Base-by-base conservation (phyloP, 1,284 basidiomycete genomes). In the Apiotrichum laibachii region DNA sequence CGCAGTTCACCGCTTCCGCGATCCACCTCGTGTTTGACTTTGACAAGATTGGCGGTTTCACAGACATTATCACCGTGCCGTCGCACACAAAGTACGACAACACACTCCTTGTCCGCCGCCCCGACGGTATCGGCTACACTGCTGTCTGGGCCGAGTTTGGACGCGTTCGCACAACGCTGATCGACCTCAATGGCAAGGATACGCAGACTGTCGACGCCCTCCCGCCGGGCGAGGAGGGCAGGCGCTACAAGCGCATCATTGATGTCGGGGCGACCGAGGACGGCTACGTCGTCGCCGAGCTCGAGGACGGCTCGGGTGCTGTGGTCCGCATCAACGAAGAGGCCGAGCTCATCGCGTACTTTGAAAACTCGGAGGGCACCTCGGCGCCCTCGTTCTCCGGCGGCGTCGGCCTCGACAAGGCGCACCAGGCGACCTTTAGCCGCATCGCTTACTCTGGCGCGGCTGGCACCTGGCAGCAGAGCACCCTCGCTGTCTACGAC, bases 361-460 rank as follows among this genome's bases (percentile, higher is more conserved):
- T 88, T 68, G 77, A 81, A 16, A 80, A 82, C 49, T 84, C 83
- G 57, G 85, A 31, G 11, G 39, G 35, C 44, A 57, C 45, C 22
- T n/a, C 31, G 21, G 43, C 53, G 31, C 50, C 62, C 2, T 73
- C 83, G 1, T 90, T 85, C 69, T 72, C 84, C 6, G 67, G 65
- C 16, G 52, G 62, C 13, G 55, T 60, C 8, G 22, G 46, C 3
- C 62, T 58, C 3, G 49, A 63, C 5, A 35, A 22, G 18, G 13
- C n/a, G 33, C 51, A 43, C 51, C 31, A 51, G 42, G 51, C 51
- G 62, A 54, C 19, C 21, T 67, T 96, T 59, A 84, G 84, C 21
- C 84, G 89, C 34, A 79, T 90, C 18, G 88, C 84, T 69, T 94
- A 88, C 87, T 87, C 87, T 0, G 81, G 84, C 16, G 50, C 7